Base-by-base conservation (phyloP, 2,329 filamentous ascomycete species). In the Rhynchosporium secalis region DNA sequence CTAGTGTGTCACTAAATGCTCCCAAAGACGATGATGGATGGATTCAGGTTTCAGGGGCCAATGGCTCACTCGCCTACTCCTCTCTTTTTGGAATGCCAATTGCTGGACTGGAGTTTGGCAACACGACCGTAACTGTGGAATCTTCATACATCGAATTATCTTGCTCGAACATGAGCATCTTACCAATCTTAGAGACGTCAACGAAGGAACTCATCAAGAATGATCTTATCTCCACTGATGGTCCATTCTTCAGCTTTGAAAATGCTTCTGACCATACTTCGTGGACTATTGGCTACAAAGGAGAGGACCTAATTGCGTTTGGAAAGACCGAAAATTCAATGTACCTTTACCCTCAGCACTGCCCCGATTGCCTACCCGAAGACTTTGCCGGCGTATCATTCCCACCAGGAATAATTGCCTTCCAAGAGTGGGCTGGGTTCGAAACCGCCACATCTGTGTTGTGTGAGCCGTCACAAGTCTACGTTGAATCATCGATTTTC, bases 41-140 rank as follows among this genome's bases (percentile, higher is more conserved):
- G 69, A 57, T 64, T 36, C 56, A 63, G 40, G 38, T 65, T 20
- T 49, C 58, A 13, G 20, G 29, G n/a, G 62, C 46, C 20, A 66
- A 65, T 40, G 58, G 52, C 13, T 63, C 58, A 15, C 47, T 65
- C 7, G 49, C 56, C 3, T 69, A 68, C 48, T 71, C 69, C 0
- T 69, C 68, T 26, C 36, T 71, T 1, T 66, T 71, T 54, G 69
- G 69, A 38, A 49, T 71, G 31, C 69, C 68, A 38, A 26, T 66
- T n/a, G 59, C 46, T 28, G 62, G 63, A 31, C 55, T 68, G 38
- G 38, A 33, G 2, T 52, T 51, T 10, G 68, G 68, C 28, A 68
- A 66, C 40, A 67, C 67, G 0, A 67, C 65, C 10, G 54, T 71
- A 4, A 64, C 48, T 20, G 46, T 69, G 31, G 69, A 70, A 57